Evolutionary conservation across 768 basidiomycete genomes (phyloP), one percentile per base, ranked within the genome.

Genomic region (Hygrocybe coccinea): DNA sequence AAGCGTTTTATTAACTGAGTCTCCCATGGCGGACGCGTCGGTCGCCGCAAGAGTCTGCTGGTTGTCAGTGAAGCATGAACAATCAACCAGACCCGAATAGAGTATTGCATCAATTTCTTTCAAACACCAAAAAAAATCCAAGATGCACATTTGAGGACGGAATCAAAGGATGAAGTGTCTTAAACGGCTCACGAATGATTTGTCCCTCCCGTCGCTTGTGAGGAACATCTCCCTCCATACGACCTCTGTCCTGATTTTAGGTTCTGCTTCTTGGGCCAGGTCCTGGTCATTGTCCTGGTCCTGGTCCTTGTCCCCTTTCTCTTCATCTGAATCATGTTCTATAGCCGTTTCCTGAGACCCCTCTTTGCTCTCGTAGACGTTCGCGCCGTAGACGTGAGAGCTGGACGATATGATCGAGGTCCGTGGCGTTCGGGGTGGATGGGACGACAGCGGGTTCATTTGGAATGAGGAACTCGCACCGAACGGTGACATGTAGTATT

Each of bases 71-170:
- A 75, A 50, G 72, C 70, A 65, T 93, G 90, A 67, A 89, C 82
- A 33, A 87, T 67, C 35, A 92, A 76, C 67, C 85, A 89, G 50
- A 91, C 71, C 46, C 82, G 82, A 58, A 93, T 81, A 21, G 86
- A 79, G 67, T 92, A 93, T 74, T 93, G 91, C 54, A 93, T 83
- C 54, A 91, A 64, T 91, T 93, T 93, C 90, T 92, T 50, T 22
- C 47, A 56, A 7, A 22, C 34, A 11, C 14, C 37, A 12, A 24
- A 14, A 9, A 14, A 45, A 45, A 45, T n/a, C n/a, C 22, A 12
- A 9, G 19, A 36, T 36, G 11, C 25, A 22, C 29, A 45, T 44
- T 39, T 36, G 37, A 56, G 22, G 39, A 50, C 43, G n/a, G 50
- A 34, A 55, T 11, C 21, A 19, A 15, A 43, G 22, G 41, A 46